Evolutionary conservation across 1,284 basidiomycete species (phyloP).

Genomic region (Pyrrhoderma noxium): DNA sequence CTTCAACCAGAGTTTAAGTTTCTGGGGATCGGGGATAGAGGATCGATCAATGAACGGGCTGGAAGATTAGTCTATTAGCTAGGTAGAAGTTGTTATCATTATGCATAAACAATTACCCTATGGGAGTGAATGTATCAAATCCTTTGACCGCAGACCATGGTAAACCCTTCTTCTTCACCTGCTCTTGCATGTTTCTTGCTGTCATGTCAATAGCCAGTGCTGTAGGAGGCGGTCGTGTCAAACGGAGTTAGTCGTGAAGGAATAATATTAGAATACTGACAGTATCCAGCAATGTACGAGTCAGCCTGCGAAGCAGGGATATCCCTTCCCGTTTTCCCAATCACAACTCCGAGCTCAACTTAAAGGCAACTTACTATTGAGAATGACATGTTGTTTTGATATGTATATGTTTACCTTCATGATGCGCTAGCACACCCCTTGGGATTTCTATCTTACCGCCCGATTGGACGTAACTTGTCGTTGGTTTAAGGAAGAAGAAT

Average conservation of each 20-base stretch:
- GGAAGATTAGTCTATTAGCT: conserved; percentile 3
- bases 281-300: conserved; percentile 85
- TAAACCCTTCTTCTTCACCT: conserved; percentile 85
- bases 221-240: too few relatives aligned
- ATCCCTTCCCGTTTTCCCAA: conserved; percentile 80
- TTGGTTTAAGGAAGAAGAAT: conserved; percentile 98
- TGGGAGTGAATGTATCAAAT: conserved; percentile 84
- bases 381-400: conserved; percentile 4
- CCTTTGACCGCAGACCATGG: conserved; percentile 94
- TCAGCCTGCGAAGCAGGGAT: conserved; percentile 69
- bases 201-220: conserved; percentile 95
- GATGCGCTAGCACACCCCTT: conserved; percentile 74
- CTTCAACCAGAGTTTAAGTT: conserved; percentile 73
- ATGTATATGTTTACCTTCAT: conserved; percentile 63
- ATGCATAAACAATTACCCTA: conserved; percentile 42
- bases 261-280: conserved; percentile 35
- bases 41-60: conserved; percentile 80
- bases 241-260: background rate
- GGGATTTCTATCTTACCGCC: conserved; percentile 85
- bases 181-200: conserved; percentile 90
- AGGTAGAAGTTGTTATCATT: background rate
- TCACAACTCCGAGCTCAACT: conserved; percentile 97
- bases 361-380: conserved; percentile 1
- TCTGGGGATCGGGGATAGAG: conserved; percentile 63
- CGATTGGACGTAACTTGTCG: conserved; percentile 77